phyloP scores from a whole-genome alignment of 495 filamentous ascomycete species.

The Platismatia glauca region DNA sequence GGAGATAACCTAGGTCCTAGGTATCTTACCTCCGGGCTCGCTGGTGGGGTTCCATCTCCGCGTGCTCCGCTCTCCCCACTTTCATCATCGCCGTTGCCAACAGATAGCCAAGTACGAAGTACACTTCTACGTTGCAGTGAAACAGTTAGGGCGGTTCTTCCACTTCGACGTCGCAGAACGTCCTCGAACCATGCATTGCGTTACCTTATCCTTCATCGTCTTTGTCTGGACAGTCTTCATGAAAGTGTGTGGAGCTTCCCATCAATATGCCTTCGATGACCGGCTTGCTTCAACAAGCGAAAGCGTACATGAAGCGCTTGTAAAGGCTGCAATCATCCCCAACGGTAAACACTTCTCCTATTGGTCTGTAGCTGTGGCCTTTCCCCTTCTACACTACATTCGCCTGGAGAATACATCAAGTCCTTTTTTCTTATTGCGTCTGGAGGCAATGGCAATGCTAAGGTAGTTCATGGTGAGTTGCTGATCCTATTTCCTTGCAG shows the following conservation, averaged over 20 bases:
- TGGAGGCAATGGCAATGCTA: neutral
- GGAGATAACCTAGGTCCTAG: too few relatives aligned
- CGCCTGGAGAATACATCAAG: neutral
- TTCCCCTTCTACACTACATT: neutral
- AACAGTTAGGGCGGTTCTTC: neutral
- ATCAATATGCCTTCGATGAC: conserved; percentile 5
- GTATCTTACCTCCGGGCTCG: too few relatives aligned
- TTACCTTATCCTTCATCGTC: neutral
- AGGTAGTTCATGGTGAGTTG: neutral
- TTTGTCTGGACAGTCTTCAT: neutral
- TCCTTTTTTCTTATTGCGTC: neutral
- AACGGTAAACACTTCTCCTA: neutral
- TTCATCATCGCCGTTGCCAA: neutral
- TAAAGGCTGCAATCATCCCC: conserved; percentile 11
- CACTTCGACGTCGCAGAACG: neutral
- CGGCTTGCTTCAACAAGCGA: neutral
- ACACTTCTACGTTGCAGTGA: neutral
- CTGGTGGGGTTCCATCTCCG: neutral
- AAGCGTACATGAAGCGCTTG: conserved; percentile 4
- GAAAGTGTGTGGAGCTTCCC: neutral
- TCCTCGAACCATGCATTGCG: neutral
- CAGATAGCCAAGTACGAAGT: neutral
- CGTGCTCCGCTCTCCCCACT: neutral
- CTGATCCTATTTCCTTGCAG: conserved; percentile 27
- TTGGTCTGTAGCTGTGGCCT: neutral